phyloP scores from a whole-genome alignment of 352 stramenopile species.

The Phytophthora palmivora region DNA sequence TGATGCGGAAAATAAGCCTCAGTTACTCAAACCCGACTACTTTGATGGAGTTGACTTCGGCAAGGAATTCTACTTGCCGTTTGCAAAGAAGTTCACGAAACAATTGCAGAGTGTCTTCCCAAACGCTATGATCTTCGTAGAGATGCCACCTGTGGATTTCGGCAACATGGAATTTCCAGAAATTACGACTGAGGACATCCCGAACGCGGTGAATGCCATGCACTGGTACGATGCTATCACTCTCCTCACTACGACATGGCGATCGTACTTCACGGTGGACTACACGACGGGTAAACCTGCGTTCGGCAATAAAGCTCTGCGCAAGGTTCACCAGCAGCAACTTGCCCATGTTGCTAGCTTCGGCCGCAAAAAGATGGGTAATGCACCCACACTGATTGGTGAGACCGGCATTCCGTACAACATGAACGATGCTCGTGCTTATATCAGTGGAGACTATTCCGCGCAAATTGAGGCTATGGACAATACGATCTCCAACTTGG shows the following conservation, averaged over 20 bases:
- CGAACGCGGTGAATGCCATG: slow-evolving; percentile 77
- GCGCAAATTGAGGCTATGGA: slow-evolving; percentile 60
- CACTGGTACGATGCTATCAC: slow-evolving; percentile 93
- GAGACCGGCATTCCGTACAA: slow-evolving; percentile 72
- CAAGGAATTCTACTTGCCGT: slow-evolving; percentile 78
- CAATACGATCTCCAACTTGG: slow-evolving; percentile 64
- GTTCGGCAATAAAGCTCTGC: slow-evolving; percentile 64
- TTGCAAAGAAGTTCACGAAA: slow-evolving; percentile 58
- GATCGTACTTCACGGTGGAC: slow-evolving; percentile 78
- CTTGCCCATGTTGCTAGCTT: slow-evolving; percentile 60
- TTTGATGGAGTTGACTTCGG: slow-evolving; percentile 76
- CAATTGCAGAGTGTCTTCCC: slow-evolving; percentile 61
- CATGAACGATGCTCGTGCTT: slow-evolving; percentile 51
- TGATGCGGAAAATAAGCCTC: slow-evolving; percentile 32
- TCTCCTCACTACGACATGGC: slow-evolving; percentile 74
- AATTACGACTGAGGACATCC: slow-evolving; percentile 50
- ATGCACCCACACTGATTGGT: slow-evolving; percentile 60
- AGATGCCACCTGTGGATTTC: slow-evolving; percentile 78
- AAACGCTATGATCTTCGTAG: slow-evolving; percentile 74
- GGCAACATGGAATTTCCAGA: slow-evolving; percentile 57
- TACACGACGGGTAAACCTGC: slow-evolving; percentile 54
- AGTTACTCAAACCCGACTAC: slow-evolving; percentile 63
- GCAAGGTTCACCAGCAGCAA: slow-evolving; percentile 60
- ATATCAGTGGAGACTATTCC: slow-evolving; percentile 52
- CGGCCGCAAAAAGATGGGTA: slow-evolving; percentile 45